A percentile compares a stretch with the other conserved stretches of the same genome.
Conservation (phyloP, 1,284 basidiomycete species). For the Irpex sp. region DNA sequence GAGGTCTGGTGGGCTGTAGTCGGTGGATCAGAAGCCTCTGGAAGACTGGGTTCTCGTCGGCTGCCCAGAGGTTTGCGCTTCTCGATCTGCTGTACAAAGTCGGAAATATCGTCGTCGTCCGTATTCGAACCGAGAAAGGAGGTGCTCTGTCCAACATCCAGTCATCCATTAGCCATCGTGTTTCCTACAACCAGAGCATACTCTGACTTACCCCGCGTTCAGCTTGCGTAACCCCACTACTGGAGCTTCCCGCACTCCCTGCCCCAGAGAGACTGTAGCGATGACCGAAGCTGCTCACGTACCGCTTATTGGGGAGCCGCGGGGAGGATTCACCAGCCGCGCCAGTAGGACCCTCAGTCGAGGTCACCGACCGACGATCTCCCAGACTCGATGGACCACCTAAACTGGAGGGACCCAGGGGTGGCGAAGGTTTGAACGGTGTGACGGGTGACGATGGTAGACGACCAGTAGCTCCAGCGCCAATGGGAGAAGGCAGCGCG, state of each 20-base stretch:
- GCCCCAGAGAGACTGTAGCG: constrained; percentile 45
- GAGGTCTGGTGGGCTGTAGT: neutral
- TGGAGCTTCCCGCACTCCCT: constrained; percentile 38
- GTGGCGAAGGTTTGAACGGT: constrained; percentile 39
- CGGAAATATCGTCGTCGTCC: constrained; percentile 73
- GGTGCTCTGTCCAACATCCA: constrained; percentile 29
- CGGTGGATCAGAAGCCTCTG: constrained; percentile 7
- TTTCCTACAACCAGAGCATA: constrained; percentile 1
- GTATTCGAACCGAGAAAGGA: constrained; percentile 46
- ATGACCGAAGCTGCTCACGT: constrained; percentile 70
- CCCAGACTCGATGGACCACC: constrained; percentile 37
- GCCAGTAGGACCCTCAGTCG: constrained; percentile 25
- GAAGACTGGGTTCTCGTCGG: constrained; percentile 21
- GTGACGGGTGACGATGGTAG: constrained; percentile 27
- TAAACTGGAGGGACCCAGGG: constrained; percentile 44
- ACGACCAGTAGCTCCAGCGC: constrained; percentile 20
- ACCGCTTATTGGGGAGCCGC: constrained; percentile 29
- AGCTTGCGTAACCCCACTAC: constrained; percentile 33
- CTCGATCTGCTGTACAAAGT: constrained; percentile 74
- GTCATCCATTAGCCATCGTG: constrained; percentile 1
- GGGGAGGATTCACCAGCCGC: constrained; percentile 20
- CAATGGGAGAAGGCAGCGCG: constrained; percentile 41
- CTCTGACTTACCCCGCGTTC: constrained; percentile 29
- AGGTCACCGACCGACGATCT: constrained; percentile 35
- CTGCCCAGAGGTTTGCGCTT: constrained; percentile 57